A percentile compares a stretch with the other conserved stretches of the same genome.
Evolutionary conservation across 2,329 filamentous ascomycete species (phyloP).

Genomic region (Exserohilum turcica): DNA sequence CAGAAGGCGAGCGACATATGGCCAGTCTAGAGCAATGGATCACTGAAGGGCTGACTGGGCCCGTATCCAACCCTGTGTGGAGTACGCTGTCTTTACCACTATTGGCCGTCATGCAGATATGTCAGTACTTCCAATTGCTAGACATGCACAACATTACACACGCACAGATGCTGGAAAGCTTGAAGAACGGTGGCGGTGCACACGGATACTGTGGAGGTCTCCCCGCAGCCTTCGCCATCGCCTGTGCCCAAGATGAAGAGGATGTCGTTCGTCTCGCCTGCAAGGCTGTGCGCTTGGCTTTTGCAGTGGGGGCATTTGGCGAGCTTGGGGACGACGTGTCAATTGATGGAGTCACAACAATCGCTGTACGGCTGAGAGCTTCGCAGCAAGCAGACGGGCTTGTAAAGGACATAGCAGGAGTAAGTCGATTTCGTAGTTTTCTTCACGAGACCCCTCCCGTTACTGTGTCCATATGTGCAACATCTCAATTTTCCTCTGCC

Average conservation of each 20-base stretch:
- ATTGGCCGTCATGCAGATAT: conserved; percentile 24
- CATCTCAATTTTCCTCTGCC: neutral
- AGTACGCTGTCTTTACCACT: conserved; percentile 23
- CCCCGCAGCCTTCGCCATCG: conserved; percentile 18
- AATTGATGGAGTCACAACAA: conserved; percentile 19
- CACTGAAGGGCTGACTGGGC: conserved; percentile 15
- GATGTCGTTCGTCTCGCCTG: conserved; percentile 17
- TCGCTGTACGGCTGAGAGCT: conserved; percentile 23
- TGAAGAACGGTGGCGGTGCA: conserved; percentile 17
- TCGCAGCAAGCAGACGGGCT: conserved; percentile 23
- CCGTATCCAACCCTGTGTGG: conserved; percentile 20
- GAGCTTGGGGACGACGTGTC: conserved; percentile 23
- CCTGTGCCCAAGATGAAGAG: conserved; percentile 20
- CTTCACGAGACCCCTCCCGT: neutral
- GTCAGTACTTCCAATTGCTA: conserved; percentile 31
- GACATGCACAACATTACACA: conserved; percentile 15
- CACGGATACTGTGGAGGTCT: conserved; percentile 23
- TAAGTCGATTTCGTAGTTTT: conserved; percentile 10
- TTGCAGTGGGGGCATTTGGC: conserved; percentile 19
- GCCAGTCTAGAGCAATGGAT: conserved; percentile 19
- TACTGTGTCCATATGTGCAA: neutral
- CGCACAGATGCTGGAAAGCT: conserved; percentile 12
- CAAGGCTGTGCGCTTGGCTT: conserved; percentile 15
- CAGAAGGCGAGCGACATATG: conserved; percentile 9
- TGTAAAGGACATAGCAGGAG: conserved; percentile 19